phyloP scores from a whole-genome alignment of 495 filamentous ascomycete species.

The Talaromyces wortmannii region DNA sequence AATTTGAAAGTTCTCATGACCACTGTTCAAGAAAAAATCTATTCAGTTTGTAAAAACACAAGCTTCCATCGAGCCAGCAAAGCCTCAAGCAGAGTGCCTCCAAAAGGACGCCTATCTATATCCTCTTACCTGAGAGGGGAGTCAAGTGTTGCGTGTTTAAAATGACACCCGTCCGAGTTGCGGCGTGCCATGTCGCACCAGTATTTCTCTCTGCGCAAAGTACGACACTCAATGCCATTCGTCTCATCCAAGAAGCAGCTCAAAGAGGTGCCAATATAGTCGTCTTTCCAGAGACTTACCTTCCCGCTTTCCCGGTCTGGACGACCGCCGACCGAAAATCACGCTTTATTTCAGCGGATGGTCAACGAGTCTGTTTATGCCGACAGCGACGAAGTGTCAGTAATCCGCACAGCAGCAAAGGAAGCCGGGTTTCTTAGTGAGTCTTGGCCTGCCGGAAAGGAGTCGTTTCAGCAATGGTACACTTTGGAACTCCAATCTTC shows the following conservation, averaged over 20 bases:
- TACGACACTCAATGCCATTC: slow-evolving; percentile 28
- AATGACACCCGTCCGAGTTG: slow-evolving; percentile 11
- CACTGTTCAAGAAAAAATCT: slow-evolving; percentile 4
- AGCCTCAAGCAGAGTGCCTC: no score
- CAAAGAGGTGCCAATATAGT: slow-evolving; percentile 33
- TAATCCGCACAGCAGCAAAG: slow-evolving; percentile 15
- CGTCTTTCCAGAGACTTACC: slow-evolving; percentile 40
- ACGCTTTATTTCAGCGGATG: slow-evolving; percentile 20
- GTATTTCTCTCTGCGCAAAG: slow-evolving; percentile 30
- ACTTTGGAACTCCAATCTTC: slow-evolving; percentile 27
- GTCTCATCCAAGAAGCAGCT: slow-evolving; percentile 32
- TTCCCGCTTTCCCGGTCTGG: slow-evolving; percentile 29
- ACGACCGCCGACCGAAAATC: slow-evolving; percentile 23
- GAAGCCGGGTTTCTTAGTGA: slow-evolving; percentile 16
- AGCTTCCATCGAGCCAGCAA: no score
- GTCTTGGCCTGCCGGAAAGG: slow-evolving; percentile 26
- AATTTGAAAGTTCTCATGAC: slow-evolving; percentile 27
- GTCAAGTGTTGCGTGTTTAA: no score
- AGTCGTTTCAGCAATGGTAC: slow-evolving; percentile 19
- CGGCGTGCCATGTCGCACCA: slow-evolving; percentile 36
- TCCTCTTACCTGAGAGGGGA: no score
- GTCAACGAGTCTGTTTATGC: slow-evolving; percentile 17
- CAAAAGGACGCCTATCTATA: no score
- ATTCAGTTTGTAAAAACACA: no score
- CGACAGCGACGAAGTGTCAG: slow-evolving; percentile 25